Evolutionary conservation across 805 yeast species (phyloP).

Genomic region (Blastobotrys robertii): DNA sequence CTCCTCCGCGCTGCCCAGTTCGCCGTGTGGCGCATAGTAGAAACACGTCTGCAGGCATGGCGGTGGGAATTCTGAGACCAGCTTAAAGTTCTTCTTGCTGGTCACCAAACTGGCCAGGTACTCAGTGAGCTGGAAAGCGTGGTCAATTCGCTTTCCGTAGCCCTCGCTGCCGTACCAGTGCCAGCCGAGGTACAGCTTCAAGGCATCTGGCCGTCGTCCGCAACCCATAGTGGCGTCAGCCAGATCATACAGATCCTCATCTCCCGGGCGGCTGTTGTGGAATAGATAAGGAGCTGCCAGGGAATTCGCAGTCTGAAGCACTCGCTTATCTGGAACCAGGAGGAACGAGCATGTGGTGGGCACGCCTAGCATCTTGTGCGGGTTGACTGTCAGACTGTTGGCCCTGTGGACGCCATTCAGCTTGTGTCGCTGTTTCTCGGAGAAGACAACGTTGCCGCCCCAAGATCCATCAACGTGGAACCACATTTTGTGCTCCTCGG

Average conservation of each 20-base stretch:
- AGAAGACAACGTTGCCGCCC: conserved; percentile 81
- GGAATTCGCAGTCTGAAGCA: conserved; percentile 65
- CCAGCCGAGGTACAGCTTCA: conserved; percentile 75
- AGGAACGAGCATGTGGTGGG: conserved; percentile 62
- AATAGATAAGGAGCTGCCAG: conserved; percentile 72
- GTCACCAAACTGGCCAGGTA: conserved; percentile 44
- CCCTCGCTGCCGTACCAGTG: conserved; percentile 65
- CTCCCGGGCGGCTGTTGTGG: conserved; percentile 47
- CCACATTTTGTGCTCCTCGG: conserved; percentile 53
- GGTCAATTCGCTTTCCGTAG: conserved; percentile 55
- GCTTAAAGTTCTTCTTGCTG: conserved; percentile 36
- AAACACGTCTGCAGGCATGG: conserved; percentile 82
- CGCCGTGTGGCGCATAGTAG: conserved; percentile 46
- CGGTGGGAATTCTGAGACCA: conserved; percentile 50
- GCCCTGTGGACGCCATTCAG: conserved; percentile 57
- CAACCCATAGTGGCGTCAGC: conserved; percentile 93
- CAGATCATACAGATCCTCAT: conserved; percentile 50
- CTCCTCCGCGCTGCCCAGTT: conserved; percentile 24
- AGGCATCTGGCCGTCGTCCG: conserved; percentile 75
- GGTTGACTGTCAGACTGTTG: conserved; percentile 69
- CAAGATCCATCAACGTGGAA: conserved; percentile 83
- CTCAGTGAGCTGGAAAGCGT: conserved; percentile 56
- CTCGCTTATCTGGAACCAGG: conserved; percentile 55
- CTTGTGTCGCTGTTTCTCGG: conserved; percentile 35
- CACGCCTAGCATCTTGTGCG: conserved; percentile 84